phyloP scores from a whole-genome alignment of 352 stramenopile species.

The Globisporangium acanthophoron region DNA sequence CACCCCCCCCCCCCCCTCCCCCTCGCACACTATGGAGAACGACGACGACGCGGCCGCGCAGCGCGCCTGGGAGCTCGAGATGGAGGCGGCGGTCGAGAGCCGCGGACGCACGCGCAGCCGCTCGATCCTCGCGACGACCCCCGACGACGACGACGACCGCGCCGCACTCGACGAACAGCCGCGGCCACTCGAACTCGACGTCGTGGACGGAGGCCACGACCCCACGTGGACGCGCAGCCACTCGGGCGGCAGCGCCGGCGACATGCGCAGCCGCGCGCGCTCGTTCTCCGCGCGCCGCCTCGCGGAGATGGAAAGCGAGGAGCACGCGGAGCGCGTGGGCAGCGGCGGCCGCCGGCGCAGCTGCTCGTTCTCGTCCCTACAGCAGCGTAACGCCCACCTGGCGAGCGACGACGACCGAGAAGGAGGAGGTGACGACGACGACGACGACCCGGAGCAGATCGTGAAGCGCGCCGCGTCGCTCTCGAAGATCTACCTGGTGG shows the following conservation, averaged over 20 bases:
- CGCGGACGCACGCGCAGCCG: conserved; percentile 71
- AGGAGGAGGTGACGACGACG: conserved; percentile 7
- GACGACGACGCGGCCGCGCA: conserved; percentile 41
- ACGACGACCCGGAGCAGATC: conserved; percentile 33
- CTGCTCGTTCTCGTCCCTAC: conserved; percentile 59
- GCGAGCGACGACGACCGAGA: conserved; percentile 6
- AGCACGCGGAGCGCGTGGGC: conserved; percentile 1
- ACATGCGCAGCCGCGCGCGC: conserved; percentile 24
- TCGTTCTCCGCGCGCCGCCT: conserved; percentile 46
- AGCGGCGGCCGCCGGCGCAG: conserved; percentile 39
- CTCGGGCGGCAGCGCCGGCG: conserved; percentile 11
- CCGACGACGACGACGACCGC: conserved; percentile 5
- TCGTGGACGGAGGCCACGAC: conserved; percentile 30
- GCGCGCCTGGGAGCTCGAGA: conserved; percentile 70
- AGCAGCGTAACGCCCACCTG: conserved; percentile 2
- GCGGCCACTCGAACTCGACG: conserved; percentile 15
- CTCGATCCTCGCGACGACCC: conserved; percentile 56
- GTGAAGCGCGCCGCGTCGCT: conserved; percentile 65
- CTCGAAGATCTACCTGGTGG: conserved; percentile 83
- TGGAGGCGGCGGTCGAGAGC: conserved; percentile 70
- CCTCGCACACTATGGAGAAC: conserved; percentile 6
- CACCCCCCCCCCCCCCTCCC: too few relatives aligned
- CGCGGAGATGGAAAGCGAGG: conserved; percentile 25
- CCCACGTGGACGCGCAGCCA: conserved; percentile 24
- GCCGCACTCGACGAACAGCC: conserved; percentile 3